These are phyloP conservation scores for Aristolochia californica DNA, from an alignment of 164 flowering plant species.

Conservation along the genomic window DNA sequence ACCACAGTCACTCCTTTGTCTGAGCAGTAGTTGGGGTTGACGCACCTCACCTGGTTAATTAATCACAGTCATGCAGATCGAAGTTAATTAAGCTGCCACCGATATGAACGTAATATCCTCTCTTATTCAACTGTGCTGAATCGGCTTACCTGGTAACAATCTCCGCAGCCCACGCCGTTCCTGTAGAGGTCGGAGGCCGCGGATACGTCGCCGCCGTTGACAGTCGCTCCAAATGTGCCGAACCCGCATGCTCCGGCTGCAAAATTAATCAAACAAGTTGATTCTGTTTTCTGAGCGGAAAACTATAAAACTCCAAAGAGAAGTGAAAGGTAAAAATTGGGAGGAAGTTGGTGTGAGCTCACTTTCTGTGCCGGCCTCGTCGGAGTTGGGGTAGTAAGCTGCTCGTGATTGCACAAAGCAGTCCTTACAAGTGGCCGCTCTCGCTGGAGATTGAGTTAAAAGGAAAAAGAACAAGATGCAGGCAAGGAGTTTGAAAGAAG, in stretches of 20 bases:
- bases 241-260: constrained; percentile 72
- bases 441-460: constrained; percentile 19
- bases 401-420: constrained; percentile 58
- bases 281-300: no score
- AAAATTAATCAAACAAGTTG: constrained; percentile 3
- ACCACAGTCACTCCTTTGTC: constrained; percentile 71
- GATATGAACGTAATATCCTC: no score
- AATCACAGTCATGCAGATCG: no score
- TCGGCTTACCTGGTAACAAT: constrained; percentile 85
- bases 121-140: no score
- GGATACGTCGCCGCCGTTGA: constrained; percentile 78
- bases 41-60: constrained; percentile 57
- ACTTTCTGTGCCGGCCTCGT: constrained; percentile 62
- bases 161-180: constrained; percentile 77
- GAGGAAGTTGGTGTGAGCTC: constrained; percentile 1
- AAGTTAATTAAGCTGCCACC: no score
- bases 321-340: not conserved
- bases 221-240: constrained; percentile 69
- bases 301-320: not conserved
- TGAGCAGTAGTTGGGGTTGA: constrained; percentile 49
- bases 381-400: constrained; percentile 61
- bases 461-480: constrained; percentile 17
- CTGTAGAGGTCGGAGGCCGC: constrained; percentile 74
- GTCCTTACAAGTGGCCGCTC: constrained; percentile 43
- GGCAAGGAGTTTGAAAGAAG: constrained; percentile 12